Evolutionary conservation across 805 yeast species (phyloP).

Genomic region (Spathaspora gorwiae): DNA sequence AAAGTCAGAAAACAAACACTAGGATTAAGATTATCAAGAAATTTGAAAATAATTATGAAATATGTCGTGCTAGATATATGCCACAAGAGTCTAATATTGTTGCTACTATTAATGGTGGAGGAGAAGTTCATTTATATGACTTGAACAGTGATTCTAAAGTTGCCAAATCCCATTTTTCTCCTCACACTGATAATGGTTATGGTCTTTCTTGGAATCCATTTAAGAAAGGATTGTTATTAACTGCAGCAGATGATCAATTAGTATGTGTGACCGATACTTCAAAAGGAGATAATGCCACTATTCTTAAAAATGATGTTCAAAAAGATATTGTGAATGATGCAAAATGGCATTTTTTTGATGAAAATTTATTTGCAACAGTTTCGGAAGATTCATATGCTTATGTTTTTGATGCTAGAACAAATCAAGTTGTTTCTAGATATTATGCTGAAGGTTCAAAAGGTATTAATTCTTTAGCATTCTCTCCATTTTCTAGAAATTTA

Average conservation of each 20-base stretch:
- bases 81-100: conserved; percentile 54
- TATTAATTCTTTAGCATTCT: conserved; percentile 63
- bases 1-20: conserved; percentile 36
- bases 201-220: conserved; percentile 65
- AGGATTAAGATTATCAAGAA: conserved; percentile 60
- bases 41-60: conserved; percentile 57
- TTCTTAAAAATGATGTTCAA: conserved; percentile 30
- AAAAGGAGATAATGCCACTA: conserved; percentile 1
- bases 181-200: conserved; percentile 67
- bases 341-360: conserved; percentile 59
- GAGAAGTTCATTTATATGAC: conserved; percentile 55
- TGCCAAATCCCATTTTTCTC: conserved; percentile 31
- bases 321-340: conserved; percentile 68
- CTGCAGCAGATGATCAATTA: conserved; percentile 63
- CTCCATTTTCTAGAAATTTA: conserved; percentile 54
- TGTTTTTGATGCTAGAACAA: conserved; percentile 50
- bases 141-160: conserved; percentile 21
- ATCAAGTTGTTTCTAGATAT: conserved; percentile 20
- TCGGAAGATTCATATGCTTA: conserved; percentile 62
- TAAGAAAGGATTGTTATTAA: conserved; percentile 46
- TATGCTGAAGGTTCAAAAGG: conserved; percentile 29
- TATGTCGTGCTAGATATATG: conserved; percentile 68
- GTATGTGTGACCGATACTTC: conserved; percentile 58
- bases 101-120: conserved; percentile 66
- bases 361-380: conserved; percentile 59